phyloP scores from a whole-genome alignment of 2,329 filamentous ascomycete genomes.

The Diaporthe citri region DNA sequence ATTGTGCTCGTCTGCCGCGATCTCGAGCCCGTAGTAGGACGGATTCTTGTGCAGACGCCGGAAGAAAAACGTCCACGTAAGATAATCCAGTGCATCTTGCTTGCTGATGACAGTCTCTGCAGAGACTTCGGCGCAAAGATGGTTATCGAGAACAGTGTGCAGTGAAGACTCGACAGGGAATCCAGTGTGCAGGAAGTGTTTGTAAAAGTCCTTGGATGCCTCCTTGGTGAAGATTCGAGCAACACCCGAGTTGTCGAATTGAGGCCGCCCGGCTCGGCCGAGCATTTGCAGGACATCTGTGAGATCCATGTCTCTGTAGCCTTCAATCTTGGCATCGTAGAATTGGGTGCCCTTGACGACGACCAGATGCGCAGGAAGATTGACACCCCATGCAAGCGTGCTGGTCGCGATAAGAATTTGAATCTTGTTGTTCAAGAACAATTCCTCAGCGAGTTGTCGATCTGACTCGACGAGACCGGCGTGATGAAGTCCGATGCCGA shows the following conservation, averaged over 20 bases:
- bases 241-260: constrained; percentile 96
- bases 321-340: constrained; percentile 97
- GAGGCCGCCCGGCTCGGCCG: constrained; percentile 92
- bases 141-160: constrained; percentile 96
- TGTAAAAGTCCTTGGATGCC: constrained; percentile 98
- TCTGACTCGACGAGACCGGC: constrained; percentile 96
- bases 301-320: constrained; percentile 98
- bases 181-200: constrained; percentile 97
- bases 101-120: constrained; percentile 93
- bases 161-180: constrained; percentile 97
- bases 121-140: constrained; percentile 93
- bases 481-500: constrained; percentile 97
- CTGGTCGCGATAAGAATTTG: constrained; percentile 96
- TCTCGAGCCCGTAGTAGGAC: constrained; percentile 96
- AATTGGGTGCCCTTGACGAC: constrained; percentile 99
- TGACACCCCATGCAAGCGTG: constrained; percentile 98
- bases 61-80: constrained; percentile 99
- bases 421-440: constrained; percentile 98
- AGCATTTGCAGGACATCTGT: constrained; percentile 99
- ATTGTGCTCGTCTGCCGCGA: constrained; percentile 92
- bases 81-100: constrained; percentile 95
- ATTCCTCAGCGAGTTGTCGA: constrained; percentile 89
- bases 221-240: constrained; percentile 98
- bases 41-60: constrained; percentile 97
- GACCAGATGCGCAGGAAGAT: constrained; percentile 94